These are phyloP conservation scores for Phytophthora europaea DNA, from an alignment of 352 stramenopile species.

Conservation along the genomic window DNA sequence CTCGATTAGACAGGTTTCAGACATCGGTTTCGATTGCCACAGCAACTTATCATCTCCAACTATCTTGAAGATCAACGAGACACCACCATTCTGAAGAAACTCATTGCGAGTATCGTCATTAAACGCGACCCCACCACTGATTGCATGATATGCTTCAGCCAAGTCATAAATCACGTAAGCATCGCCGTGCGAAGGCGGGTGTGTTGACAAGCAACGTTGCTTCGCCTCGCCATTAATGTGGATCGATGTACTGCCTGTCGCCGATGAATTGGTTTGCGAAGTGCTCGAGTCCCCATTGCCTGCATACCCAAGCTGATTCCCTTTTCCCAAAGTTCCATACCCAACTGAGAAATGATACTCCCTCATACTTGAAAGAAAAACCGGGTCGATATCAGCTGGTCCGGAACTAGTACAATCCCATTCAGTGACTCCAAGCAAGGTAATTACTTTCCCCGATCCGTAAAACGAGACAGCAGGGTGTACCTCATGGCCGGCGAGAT, in stretches of 20 bases:
- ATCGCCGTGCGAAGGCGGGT: conserved; percentile 75
- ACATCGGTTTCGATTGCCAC: conserved; percentile 81
- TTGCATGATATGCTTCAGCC: conserved; percentile 58
- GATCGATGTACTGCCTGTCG: conserved; percentile 49
- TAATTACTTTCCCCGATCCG: conserved; percentile 90
- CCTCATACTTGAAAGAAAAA: conserved; percentile 81
- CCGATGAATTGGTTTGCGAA: conserved; percentile 20
- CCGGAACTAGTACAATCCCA: conserved; percentile 60
- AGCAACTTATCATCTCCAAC: conserved; percentile 72
- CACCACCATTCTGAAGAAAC: conserved; percentile 59
- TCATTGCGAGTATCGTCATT: conserved; percentile 82
- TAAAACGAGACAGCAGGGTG: conserved; percentile 92
- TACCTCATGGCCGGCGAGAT: conserved; percentile 84
- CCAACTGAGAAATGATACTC: conserved; percentile 86
- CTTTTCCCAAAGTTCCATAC: conserved; percentile 83
- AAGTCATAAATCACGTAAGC: conserved; percentile 89
- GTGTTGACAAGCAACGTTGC: conserved; percentile 82
- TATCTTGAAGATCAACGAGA: conserved; percentile 76
- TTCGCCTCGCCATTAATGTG: conserved; percentile 70
- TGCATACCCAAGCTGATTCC: conserved; percentile 80
- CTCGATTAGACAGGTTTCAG: conserved; percentile 49
- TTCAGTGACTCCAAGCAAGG: conserved; percentile 78
- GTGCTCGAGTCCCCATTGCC: conserved; percentile 49
- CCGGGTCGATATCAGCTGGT: conserved; percentile 56
- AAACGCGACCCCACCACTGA: conserved; percentile 72